Conservation (phyloP, 805 yeast genomes). For the Metschnikowia anglica region DNA sequence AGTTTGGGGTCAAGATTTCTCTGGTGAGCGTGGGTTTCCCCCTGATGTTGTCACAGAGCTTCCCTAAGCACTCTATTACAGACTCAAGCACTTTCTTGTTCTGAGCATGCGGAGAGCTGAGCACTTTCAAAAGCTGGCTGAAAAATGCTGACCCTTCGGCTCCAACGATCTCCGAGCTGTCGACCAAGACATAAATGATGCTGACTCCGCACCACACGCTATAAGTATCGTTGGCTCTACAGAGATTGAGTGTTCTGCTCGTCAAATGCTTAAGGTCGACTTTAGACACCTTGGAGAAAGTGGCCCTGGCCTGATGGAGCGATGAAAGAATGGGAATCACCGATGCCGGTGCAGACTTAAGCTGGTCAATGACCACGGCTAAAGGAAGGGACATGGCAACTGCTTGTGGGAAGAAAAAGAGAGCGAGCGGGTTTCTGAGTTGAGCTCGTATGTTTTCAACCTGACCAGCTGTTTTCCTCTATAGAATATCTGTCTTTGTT, state of each 20-base stretch:
- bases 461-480: too few species aligned
- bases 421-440: too few species aligned
- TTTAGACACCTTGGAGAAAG: slow-evolving; percentile 45
- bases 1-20: slow-evolving; percentile 77
- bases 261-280: slow-evolving; percentile 52
- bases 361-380: slow-evolving; percentile 26
- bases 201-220: slow-evolving; percentile 61
- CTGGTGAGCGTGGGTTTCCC: slow-evolving; percentile 84
- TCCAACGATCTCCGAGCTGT: slow-evolving; percentile 31
- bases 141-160: slow-evolving; percentile 41
- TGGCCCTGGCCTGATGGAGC: slow-evolving; percentile 28
- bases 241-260: slow-evolving; percentile 41
- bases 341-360: slow-evolving; percentile 23
- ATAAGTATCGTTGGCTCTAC: slow-evolving; percentile 43
- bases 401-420: too few species aligned
- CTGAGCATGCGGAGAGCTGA: slow-evolving; percentile 40
- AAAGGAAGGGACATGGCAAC: slow-evolving; percentile 26
- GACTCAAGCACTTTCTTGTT: slow-evolving; percentile 36
- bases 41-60: slow-evolving; percentile 50
- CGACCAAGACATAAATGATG: slow-evolving; percentile 45
- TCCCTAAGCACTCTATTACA: slow-evolving; percentile 41
- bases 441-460: too few species aligned
- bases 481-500: too few species aligned
- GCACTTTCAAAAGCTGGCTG: slow-evolving; percentile 39
- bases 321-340: slow-evolving; percentile 35